phyloP scores from a whole-genome alignment of 1,284 basidiomycete genomes.

The Fomitopsis betulina region DNA sequence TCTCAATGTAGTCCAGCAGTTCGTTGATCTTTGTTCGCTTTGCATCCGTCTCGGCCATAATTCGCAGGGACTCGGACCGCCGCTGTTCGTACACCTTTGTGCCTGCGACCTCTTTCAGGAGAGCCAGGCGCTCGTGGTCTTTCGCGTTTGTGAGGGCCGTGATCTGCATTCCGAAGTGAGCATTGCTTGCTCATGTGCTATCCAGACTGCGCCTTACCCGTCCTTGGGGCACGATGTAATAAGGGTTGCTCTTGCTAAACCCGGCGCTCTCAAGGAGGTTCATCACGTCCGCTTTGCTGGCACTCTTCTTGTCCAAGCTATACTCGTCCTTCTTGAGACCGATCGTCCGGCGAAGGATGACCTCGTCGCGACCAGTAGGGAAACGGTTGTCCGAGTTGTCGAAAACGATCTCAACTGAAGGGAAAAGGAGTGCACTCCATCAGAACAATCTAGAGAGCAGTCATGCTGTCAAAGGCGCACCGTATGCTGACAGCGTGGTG shows the following conservation, averaged over 20 bases:
- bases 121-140: slow-evolving; percentile 88
- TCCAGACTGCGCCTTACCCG: slow-evolving; percentile 53
- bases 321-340: slow-evolving; percentile 99
- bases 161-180: slow-evolving; percentile 50
- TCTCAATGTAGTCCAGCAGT: slow-evolving; percentile 87
- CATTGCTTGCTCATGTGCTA: background rate
- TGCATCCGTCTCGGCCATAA: slow-evolving; percentile 95
- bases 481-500: slow-evolving; percentile 91
- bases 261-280: slow-evolving; percentile 93
- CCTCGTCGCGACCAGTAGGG: slow-evolving; percentile 81
- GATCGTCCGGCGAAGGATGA: slow-evolving; percentile 88
- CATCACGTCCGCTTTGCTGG: slow-evolving; percentile 97
- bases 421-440: background rate
- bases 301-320: slow-evolving; percentile 92
- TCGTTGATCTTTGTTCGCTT: slow-evolving; percentile 93
- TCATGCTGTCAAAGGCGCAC: slow-evolving; percentile 35
- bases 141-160: slow-evolving; percentile 97
- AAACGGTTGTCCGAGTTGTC: slow-evolving; percentile 91
- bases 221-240: slow-evolving; percentile 99
- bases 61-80: slow-evolving; percentile 85
- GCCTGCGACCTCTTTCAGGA: slow-evolving; percentile 97
- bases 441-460: background rate
- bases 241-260: slow-evolving; percentile 96
- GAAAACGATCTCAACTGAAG: slow-evolving; percentile 78
- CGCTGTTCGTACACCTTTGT: slow-evolving; percentile 98